Base-by-base conservation (phyloP, 2,329 filamentous ascomycete genomes). In the Botrytis sinoallii region DNA sequence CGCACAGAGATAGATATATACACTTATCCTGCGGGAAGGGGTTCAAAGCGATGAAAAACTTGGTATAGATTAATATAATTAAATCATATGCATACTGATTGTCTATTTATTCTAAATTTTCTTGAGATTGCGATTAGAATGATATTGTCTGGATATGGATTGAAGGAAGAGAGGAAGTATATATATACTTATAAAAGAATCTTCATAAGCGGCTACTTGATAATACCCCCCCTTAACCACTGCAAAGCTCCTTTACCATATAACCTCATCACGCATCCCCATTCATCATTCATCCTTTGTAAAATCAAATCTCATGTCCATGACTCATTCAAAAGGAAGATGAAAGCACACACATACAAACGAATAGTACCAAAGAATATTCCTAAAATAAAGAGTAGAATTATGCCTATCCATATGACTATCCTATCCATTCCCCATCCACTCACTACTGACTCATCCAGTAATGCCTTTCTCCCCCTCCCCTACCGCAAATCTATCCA, bases 91-190 rank as follows among this genome's bases (percentile, higher is more conserved):
- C n/a, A 29, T 14, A 16, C 1, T 14, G 14, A n/a, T 4, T 29
- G 0, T 46, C 20, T 6, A n/a, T n/a, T 1, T 29, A 55, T 5
- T 14, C 25, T 1, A 25, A 1, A 2, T 14, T 6, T 14, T 25
- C 46, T 25, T 25, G 3, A 0, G 3, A 0, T 25, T 14, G 46
- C 4, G 10, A 25, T 2, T 25, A 52, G 22, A 52, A 25, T 10
- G 4, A n/a, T 52, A 52, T 2, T 52, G 22, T 6, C 46, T 25
- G 14, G 46, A 22, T 52, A 52, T n/a, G 1, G 1, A 6, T 12
- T 6, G 4, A 6, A 52, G 48, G 3, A 55, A n/a, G 48, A 1
- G 0, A 55, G 46, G 25, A 6, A n/a, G 25, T 14, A 14, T 16
- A 16, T 55, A n/a, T n/a, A n/a, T n/a, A 55, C 48, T 16, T 55